A percentile compares a stretch with the other conserved stretches of the same genome.
Evolutionary conservation across 441 rosid genomes (phyloP).

Genomic region (Pelargonium australe): DNA sequence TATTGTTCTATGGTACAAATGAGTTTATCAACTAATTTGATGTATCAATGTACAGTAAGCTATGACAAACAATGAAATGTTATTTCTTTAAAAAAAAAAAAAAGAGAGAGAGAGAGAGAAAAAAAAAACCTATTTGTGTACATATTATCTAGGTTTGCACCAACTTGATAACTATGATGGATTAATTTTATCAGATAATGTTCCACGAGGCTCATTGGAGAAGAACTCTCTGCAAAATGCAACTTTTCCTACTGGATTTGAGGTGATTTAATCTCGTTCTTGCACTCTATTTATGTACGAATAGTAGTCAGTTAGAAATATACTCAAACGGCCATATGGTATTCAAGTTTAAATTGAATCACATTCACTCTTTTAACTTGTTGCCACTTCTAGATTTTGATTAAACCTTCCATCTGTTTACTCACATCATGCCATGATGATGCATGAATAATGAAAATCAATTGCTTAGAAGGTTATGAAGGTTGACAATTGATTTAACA

Average conservation of each 20-base stretch:
- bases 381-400: no score
- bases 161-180: constrained; percentile 19
- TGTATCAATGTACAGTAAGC: neutral
- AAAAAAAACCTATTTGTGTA: neutral
- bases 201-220: constrained; percentile 28
- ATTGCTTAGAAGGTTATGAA: no score
- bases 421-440: no score
- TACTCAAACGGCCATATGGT: no score
- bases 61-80: neutral
- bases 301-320: neutral
- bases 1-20: no score
- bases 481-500: no score
- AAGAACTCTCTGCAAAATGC: constrained; percentile 29
- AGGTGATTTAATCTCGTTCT: constrained; percentile 35
- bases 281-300: neutral
- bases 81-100: neutral
- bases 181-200: constrained; percentile 31
- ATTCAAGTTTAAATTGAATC: no score
- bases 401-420: no score
- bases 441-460: no score
- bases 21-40: neutral
- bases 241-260: constrained; percentile 73
- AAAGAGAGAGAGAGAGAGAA: no score
- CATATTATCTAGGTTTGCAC: constrained; percentile 9
- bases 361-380: no score